Evolutionary conservation across 129 eudicot genomes (phyloP).

Genomic region (Tanacetum coccineum): DNA sequence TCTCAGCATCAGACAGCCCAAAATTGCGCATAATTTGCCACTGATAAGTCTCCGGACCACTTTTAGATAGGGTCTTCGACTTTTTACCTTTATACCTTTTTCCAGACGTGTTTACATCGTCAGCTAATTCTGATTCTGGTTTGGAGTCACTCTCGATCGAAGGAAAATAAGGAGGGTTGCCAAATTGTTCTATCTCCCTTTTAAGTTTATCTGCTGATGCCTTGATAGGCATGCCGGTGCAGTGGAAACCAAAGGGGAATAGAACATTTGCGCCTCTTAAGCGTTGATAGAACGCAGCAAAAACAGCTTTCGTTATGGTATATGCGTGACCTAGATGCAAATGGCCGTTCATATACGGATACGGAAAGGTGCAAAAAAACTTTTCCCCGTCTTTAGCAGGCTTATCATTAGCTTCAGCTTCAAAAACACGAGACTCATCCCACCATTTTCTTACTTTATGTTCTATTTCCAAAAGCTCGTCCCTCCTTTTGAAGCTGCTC

Average conservation of each 20-base stretch:
- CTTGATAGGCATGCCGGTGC: constrained; percentile 91
- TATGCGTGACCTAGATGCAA: constrained; percentile 83
- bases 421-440: constrained; percentile 58
- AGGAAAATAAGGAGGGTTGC: constrained; percentile 72
- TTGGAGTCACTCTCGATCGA: constrained; percentile 30
- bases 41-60: constrained; percentile 64
- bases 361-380: constrained; percentile 82
- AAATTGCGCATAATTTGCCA: constrained; percentile 90
- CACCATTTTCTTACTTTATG: constrained; percentile 51
- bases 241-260: constrained; percentile 82
- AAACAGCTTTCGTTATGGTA: constrained; percentile 72
- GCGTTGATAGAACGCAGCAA: constrained; percentile 79
- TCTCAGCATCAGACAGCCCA: constrained; percentile 72
- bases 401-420: constrained; percentile 48
- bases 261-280: constrained; percentile 81
- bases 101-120: constrained; percentile 38
- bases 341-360: constrained; percentile 84
- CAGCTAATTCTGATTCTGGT: constrained; percentile 21
- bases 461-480: constrained; percentile 59
- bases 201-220: constrained; percentile 87
- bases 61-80: constrained; percentile 64
- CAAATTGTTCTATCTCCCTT: constrained; percentile 61
- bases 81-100: constrained; percentile 69
- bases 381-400: constrained; percentile 63
- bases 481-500: constrained; percentile 64